Percentiles rank a stretch among this genome's conserved stretches.
These are phyloP conservation scores for Talaromyces sp. DNA, from an alignment of 2,329 filamentous ascomycete genomes.

Conservation along the genomic window DNA sequence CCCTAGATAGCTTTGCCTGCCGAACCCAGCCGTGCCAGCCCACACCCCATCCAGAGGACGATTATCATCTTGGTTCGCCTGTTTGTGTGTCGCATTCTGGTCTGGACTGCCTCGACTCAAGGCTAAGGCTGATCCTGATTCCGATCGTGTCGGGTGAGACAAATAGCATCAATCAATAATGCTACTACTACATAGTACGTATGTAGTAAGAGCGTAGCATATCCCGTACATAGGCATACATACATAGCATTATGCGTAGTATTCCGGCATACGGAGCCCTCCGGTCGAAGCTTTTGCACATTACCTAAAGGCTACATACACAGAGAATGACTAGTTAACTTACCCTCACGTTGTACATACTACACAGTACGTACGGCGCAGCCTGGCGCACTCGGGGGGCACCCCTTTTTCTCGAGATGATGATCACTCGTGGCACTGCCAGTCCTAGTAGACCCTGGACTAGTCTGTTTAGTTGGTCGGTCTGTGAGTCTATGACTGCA, in stretches of 20 bases:
- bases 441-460: background rate
- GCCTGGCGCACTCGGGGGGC: background rate
- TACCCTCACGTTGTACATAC: no score
- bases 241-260: background rate
- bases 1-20: background rate
- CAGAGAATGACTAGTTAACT: no score
- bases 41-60: background rate
- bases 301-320: background rate
- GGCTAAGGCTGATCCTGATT: conserved; percentile 2
- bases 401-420: conserved; percentile 3
- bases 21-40: conserved; percentile 9
- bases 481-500: conserved; percentile 9
- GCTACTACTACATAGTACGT: no score
- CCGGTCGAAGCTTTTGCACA: background rate
- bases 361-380: background rate
- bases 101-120: conserved; percentile 3
- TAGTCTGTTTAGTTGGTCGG: background rate
- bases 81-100: background rate
- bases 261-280: background rate
- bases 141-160: conserved; percentile 2
- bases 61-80: background rate
- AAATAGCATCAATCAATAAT: background rate
- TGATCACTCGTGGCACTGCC: conserved; percentile 10
- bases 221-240: background rate
- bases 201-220: background rate